Evolutionary conservation across 306 rosid species (phyloP), one percentile per base, ranked within the genome.

Genomic region (Vigna trinervia): DNA sequence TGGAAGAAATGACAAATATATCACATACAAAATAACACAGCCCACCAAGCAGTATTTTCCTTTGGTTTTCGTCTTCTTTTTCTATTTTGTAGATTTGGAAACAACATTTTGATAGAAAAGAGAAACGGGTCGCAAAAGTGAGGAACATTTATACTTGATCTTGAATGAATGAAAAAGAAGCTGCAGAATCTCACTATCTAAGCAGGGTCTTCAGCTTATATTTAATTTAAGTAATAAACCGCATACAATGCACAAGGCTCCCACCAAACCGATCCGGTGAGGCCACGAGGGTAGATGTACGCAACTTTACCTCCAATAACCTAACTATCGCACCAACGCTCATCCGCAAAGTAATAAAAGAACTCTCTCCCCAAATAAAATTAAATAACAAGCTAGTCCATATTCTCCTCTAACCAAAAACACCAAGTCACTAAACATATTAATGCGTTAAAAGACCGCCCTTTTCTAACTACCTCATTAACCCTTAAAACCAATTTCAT

Each of bases 41-140:
- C n/a, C 46, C 59, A 69, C 59, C 45, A 69, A 69, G 26, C 45
- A 14, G 73, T 45, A 26, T 13, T 23, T 56, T 45, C 32, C 17
- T 58, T 13, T 60, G 38, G 12, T 22, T 57, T 57, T 12, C 14
- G 5, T 34, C 30, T 62, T 63, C 1, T 8, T n/a, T 62, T 34
- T 4, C 20, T 36, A 3, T 38, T 15, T 3, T n/a, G n/a, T 4
- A 36, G 26, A 8, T 36, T 34, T 36, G 14, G 22, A 68, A 67
- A 23, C 71, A 38, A 36, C 11, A 63, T 52, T 51, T 63, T 39
- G 30, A 19, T 41, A 65, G 71, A 59, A 65, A 65, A 17, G 32
- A 65, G 32, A 62, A 36, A 65, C 17, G 51, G 51, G 19, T 39
- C 7, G 8, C 32, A 39, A 19, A 65, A 38, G 3, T 22, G 71